Evolutionary conservation across 129 eudicot species (phyloP).

Genomic region (Flaveria trinervia): DNA sequence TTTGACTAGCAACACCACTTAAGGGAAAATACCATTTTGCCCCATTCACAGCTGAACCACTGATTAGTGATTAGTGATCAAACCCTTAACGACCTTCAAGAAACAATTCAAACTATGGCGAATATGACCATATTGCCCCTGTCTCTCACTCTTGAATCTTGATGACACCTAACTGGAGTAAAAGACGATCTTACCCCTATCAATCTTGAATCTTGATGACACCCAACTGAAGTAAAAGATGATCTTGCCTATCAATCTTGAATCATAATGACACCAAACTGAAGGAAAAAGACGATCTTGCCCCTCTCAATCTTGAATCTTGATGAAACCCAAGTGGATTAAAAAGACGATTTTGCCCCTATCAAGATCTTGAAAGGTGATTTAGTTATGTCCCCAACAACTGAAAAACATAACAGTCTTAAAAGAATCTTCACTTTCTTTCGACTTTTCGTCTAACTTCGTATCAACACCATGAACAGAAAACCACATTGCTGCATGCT

Average conservation of each 20-base stretch:
- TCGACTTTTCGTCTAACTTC: constrained; percentile 26
- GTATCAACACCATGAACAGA: constrained; percentile 19
- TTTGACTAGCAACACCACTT: neutral
- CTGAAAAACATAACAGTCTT: constrained; percentile 47
- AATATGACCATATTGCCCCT: neutral
- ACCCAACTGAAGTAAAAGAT: no score
- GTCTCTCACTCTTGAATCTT: neutral
- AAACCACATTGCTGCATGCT: constrained; percentile 23
- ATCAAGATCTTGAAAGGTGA: constrained; percentile 2
- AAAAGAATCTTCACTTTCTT: constrained; percentile 42
- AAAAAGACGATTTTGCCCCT: constrained; percentile 27
- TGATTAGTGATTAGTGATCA: neutral
- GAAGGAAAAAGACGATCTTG: neutral
- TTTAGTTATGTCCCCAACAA: constrained; percentile 49
- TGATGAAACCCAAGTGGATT: neutral
- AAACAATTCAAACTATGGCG: neutral
- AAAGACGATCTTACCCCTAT: constrained; percentile 22
- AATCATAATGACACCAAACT: no score
- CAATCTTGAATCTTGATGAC: neutral
- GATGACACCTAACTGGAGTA: neutral
- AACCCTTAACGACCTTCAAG: neutral
- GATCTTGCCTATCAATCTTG: no score
- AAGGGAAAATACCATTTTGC: neutral
- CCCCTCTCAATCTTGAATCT: constrained; percentile 9
- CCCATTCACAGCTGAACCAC: neutral